Base-by-base conservation (phyloP, 805 yeast genomes). In the Suhomyces emberorum region DNA sequence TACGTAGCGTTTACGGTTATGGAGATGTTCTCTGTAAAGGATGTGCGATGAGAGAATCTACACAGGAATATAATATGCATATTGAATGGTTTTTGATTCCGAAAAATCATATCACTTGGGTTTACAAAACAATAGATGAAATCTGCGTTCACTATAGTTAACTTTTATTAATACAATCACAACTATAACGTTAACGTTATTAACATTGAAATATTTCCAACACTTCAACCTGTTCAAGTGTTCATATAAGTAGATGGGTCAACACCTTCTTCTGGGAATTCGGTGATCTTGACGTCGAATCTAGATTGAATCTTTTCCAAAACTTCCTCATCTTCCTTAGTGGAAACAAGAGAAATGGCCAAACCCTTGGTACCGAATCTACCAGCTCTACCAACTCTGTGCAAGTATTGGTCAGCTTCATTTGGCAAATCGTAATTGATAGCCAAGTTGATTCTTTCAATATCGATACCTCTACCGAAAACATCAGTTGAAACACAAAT, bases 301-400 rank as follows among this genome's bases (percentile, higher is more conserved):
- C 98, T 82, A 52, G 87, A 95, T 74, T 93, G 98, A 61, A 93
- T 93, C 70, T 88, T 83, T 56, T 77, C 84, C 64, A 93, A 76
- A 28, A 89, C 85, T 69, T 83, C 87, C 66, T 88, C 88, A 60
- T 93, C 98, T 47, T 81, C 91, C 54, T 80, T 84, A 41, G 81
- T 74, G 28, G 93, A 74, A 37, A 93, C 93, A 48, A 91, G 86
- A 28, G 96, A 87, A 41, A 93, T 77, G 36, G 97, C 95, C 55
- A 93, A 80, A 72, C 98, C 98, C 74, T 91, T 91, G 61, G 98
- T 91, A 74, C 98, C 98, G 57, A 91, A 91, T 78, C 98, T 89
- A 71, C 98, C 98, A 51, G 98, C 98, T 80, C 98, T 88, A 61
- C 98, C 98, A 46, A 91, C 98, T 74, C 98, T 88, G 75, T 91